Evolutionary conservation across 768 basidiomycete species (phyloP), one percentile per base, ranked within the genome.

Genomic region (Suillus americanus): DNA sequence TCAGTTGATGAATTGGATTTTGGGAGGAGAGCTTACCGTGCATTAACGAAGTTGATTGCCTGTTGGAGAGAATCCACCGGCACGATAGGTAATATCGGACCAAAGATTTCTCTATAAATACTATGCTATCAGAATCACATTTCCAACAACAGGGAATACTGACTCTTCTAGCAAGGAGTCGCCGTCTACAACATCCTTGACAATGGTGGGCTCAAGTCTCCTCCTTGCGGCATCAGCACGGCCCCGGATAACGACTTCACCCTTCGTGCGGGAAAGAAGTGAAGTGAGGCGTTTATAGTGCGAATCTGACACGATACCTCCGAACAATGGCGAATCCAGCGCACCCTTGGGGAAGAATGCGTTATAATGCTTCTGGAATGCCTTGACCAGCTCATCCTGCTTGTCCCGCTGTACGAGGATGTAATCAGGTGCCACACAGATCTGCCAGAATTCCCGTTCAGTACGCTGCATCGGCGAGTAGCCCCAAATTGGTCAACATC

Each of bases 101-200:
- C 91, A 67, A 93, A 93, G 5, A 91, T 73, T 72, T 92, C 91
- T 65, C 90, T 91, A 66, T 18, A 5, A 56, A 33, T 1, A 8
- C 20, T 23, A 35, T 23, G 30, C 9, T 2, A 30, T 41, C 14
- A 64, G 38, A 13, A 18, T 9, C 33, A 20, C 1, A 16, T 41
- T 35, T 41, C 13, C 18, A 23, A 16, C 5, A 41, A 48, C 16
- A 64, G 50, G 6, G 16, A 20, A 45, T 3, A 72, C 82, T 55
- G 65, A 89, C 86, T 85, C 85, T 66, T 86, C 82, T 73, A 93
- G 77, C 35, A 92, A 72, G 0, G 83, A 73, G 75, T 94, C 92
- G 3, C 78, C 82, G 0, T 68, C 77, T 33, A 75, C 67, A 13
- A 90, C 85, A 64, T 86, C 79, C 55, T 77, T 81, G 1, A 93